Conservation (phyloP, 2,329 filamentous ascomycete genomes). For the Sporothrix pseudoabietina region DNA sequence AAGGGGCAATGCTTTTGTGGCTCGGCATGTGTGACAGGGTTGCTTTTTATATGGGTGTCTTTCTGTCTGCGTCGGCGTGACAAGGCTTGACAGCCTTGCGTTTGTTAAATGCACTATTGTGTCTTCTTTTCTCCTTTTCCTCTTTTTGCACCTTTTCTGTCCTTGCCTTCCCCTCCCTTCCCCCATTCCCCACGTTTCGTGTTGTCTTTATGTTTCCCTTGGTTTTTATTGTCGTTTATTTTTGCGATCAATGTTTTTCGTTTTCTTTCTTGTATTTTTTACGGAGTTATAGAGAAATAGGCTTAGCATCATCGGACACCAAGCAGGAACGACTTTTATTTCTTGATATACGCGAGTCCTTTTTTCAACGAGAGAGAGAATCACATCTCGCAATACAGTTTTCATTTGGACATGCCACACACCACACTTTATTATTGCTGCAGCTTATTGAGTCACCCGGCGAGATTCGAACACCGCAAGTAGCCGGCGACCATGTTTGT, state of each 20-base stretch:
- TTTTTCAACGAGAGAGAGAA: not conserved
- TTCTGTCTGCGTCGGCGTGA: not conserved
- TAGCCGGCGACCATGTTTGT: not conserved
- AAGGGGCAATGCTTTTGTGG: not conserved
- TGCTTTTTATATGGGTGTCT: not conserved
- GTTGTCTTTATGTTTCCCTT: not conserved
- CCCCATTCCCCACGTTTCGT: not conserved
- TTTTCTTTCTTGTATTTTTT: constrained; percentile 2
- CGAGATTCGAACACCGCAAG: not conserved
- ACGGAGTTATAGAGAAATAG: constrained; percentile 13
- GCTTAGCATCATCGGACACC: not conserved
- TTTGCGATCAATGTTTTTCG: not conserved
- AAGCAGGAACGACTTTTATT: not conserved
- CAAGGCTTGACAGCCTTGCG: not conserved
- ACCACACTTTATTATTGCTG: too few species aligned
- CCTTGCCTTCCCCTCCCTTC: not conserved
- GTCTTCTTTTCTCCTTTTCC: not conserved
- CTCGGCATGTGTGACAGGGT: not conserved
- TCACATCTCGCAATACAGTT: constrained; percentile 10
- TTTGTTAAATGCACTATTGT: not conserved
- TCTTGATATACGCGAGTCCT: not conserved
- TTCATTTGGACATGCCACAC: not conserved
- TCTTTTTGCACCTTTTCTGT: not conserved
- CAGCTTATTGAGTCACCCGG: not conserved
- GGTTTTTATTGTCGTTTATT: not conserved